These are phyloP conservation scores for Fusarium scirpi DNA, from an alignment of 2,329 filamentous ascomycete genomes.

Conservation along the genomic window DNA sequence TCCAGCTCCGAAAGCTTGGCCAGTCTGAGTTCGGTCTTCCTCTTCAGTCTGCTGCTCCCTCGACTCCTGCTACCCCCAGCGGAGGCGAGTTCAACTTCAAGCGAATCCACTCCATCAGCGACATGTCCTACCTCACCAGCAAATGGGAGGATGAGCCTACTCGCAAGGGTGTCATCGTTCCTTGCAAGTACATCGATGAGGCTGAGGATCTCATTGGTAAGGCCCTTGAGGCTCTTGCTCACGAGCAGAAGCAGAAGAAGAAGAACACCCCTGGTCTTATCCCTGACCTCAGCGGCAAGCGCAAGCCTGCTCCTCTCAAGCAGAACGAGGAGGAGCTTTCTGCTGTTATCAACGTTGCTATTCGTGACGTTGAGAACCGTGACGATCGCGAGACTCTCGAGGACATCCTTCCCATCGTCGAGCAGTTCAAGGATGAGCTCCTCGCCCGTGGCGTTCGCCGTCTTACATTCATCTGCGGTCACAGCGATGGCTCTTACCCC, in stretches of 20 bases:
- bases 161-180: conserved; percentile 93
- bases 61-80: conserved; percentile 82
- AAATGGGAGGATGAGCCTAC: conserved; percentile 80
- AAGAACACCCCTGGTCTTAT: conserved; percentile 69
- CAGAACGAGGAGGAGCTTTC: conserved; percentile 77
- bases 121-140: conserved; percentile 88
- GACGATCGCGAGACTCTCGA: conserved; percentile 84
- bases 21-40: conserved; percentile 90
- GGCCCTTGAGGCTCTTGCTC: conserved; percentile 85
- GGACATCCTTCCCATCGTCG: conserved; percentile 80
- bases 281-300: conserved; percentile 79
- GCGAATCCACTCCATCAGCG: conserved; percentile 93
- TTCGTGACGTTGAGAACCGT: conserved; percentile 86
- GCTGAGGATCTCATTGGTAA: conserved; percentile 87
- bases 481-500: conserved; percentile 92
- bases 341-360: conserved; percentile 90
- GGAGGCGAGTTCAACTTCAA: conserved; percentile 73
- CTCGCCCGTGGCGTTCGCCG: conserved; percentile 85
- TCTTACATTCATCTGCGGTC: conserved; percentile 95
- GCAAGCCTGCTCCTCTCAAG: conserved; percentile 60
- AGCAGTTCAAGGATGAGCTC: conserved; percentile 86
- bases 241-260: conserved; percentile 68
- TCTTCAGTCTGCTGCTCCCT: conserved; percentile 82
- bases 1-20: conserved; percentile 91
- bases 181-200: conserved; percentile 93